phyloP scores from a whole-genome alignment of 345 rosid genomes.

The Euphorbia peplus region DNA sequence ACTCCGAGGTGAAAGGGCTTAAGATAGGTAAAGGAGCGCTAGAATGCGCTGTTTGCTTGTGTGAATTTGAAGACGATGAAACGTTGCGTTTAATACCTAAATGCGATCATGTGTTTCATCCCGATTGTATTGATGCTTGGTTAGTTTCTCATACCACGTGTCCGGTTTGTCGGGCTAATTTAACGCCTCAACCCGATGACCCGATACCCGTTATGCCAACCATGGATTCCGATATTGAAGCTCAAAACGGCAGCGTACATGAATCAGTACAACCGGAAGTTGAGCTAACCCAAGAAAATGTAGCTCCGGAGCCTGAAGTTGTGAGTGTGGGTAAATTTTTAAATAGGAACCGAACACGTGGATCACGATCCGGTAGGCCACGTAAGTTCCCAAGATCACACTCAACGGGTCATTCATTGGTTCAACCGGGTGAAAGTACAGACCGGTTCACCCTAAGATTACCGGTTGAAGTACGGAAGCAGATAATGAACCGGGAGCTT shows the following conservation, averaged over 20 bases:
- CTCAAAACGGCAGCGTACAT: constrained; percentile 22
- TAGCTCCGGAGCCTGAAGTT: constrained; percentile 24
- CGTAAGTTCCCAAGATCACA: constrained; percentile 62
- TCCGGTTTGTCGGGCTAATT: constrained; percentile 88
- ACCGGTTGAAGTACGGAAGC: constrained; percentile 73
- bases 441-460: constrained; percentile 78
- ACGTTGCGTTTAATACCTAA: constrained; percentile 90
- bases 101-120: constrained; percentile 89
- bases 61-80: constrained; percentile 87
- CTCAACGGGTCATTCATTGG: constrained; percentile 84
- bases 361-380: constrained; percentile 39
- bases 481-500: constrained; percentile 54
- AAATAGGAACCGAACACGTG: constrained; percentile 53
- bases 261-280: background rate
- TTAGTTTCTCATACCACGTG: constrained; percentile 79
- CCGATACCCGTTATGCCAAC: constrained; percentile 8
- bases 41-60: constrained; percentile 94
- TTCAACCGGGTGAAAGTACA: constrained; percentile 76
- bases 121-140: constrained; percentile 91
- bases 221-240: constrained; percentile 34
- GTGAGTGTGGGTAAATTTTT: constrained; percentile 3
- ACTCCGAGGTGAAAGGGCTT: constrained; percentile 73
- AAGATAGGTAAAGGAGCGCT: constrained; percentile 79
- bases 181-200: constrained; percentile 44
- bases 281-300: background rate